phyloP scores from a whole-genome alignment of 495 filamentous ascomycete genomes.

The Penicillium canescens region DNA sequence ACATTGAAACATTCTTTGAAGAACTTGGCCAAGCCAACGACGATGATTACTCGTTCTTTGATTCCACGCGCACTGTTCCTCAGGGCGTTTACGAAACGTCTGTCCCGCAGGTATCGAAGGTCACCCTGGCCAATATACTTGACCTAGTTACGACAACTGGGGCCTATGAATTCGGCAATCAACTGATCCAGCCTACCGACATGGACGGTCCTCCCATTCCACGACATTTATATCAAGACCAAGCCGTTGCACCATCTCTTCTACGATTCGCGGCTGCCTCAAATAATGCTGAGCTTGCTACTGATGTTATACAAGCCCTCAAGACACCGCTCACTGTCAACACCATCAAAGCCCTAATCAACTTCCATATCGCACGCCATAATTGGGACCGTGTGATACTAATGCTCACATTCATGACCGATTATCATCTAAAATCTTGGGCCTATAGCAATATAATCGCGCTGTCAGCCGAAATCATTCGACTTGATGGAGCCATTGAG shows the following conservation, averaged over 20 bases:
- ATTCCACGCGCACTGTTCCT: constrained; percentile 14
- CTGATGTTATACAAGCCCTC: constrained; percentile 41
- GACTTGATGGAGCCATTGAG: constrained; percentile 28
- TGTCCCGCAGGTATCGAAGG: constrained; percentile 46
- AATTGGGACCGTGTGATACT: constrained; percentile 49
- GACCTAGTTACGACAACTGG: constrained; percentile 51
- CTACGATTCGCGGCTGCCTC: constrained; percentile 58
- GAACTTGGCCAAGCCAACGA: constrained; percentile 16
- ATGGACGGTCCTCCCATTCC: constrained; percentile 59
- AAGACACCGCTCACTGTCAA: constrained; percentile 39
- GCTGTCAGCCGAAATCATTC: constrained; percentile 44
- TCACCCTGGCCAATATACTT: constrained; percentile 51
- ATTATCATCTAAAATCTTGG: constrained; percentile 44
- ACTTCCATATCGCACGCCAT: constrained; percentile 45
- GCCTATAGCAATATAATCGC: constrained; percentile 45
- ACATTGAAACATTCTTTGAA: constrained; percentile 38
- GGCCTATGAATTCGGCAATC: constrained; percentile 51
- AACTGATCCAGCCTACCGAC: constrained; percentile 55
- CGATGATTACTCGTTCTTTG: constrained; percentile 16
- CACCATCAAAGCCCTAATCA: constrained; percentile 51
- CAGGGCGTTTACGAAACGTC: constrained; percentile 29
- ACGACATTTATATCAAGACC: constrained; percentile 43
- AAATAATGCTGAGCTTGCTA: constrained; percentile 45
- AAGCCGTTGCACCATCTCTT: constrained; percentile 53
- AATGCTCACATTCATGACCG: constrained; percentile 44